These are phyloP conservation scores for Brassica juncea DNA, from an alignment of 345 rosid species.

Conservation along the genomic window DNA sequence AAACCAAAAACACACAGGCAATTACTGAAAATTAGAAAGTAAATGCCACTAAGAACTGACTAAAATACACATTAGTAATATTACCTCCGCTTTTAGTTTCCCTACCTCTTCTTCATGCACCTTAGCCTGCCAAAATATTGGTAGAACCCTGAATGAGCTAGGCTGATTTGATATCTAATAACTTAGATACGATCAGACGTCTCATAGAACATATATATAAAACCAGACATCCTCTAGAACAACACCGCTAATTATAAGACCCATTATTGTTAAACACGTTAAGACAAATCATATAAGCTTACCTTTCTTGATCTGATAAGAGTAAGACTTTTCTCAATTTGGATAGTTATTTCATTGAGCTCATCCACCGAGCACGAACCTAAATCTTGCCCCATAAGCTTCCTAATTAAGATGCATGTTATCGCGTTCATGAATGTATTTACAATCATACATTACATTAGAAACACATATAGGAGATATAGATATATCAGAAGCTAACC, in stretches of 20 bases:
- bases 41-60: background rate
- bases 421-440: background rate
- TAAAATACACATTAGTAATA: background rate
- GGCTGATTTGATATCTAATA: background rate
- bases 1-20: background rate
- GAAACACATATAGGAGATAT: background rate
- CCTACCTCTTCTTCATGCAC: conserved; percentile 45
- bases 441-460: background rate
- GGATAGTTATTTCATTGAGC: conserved; percentile 43
- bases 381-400: conserved; percentile 55
- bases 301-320: conserved; percentile 67
- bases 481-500: conserved; percentile 39
- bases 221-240: background rate
- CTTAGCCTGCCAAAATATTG: conserved; percentile 45
- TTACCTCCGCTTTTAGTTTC: conserved; percentile 52
- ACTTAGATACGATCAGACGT: background rate
- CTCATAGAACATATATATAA: background rate
- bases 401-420: conserved; percentile 39
- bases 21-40: background rate
- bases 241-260: background rate
- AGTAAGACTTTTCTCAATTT: conserved; percentile 53
- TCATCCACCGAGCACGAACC: conserved; percentile 49
- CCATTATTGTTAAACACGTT: background rate
- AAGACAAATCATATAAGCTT: background rate
- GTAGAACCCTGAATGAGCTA: background rate